These are phyloP conservation scores for Verticillium alfalfae DNA, from an alignment of 2,329 filamentous ascomycete genomes.

Conservation along the genomic window DNA sequence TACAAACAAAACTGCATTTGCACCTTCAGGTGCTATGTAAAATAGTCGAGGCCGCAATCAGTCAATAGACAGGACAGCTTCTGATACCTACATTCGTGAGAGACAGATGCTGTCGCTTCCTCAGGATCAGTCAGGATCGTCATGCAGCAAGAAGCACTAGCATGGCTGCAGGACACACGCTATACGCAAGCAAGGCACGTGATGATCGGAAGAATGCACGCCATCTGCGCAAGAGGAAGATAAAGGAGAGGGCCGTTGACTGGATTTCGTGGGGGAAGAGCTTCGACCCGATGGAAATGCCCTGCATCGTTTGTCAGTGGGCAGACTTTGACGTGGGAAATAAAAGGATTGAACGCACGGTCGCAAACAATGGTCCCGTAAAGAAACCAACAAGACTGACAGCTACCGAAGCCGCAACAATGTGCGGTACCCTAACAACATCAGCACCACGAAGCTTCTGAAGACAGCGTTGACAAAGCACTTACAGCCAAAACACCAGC, in stretches of 20 bases:
- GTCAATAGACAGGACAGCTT: too few species aligned
- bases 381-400: constrained; percentile 53
- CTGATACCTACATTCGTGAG: too few species aligned
- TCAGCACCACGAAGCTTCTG: neutral
- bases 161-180: too few species aligned
- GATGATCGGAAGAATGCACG: constrained; percentile 47
- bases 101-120: too few species aligned
- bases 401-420: constrained; percentile 44
- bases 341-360: constrained; percentile 26
- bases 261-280: constrained; percentile 34
- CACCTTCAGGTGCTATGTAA: too few species aligned
- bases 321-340: neutral
- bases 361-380: constrained; percentile 52
- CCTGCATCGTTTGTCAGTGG: constrained; percentile 21
- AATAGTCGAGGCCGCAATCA: too few species aligned
- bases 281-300: constrained; percentile 47
- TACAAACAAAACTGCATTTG: too few species aligned
- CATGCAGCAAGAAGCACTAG: constrained; percentile 37
- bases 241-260: constrained; percentile 34
- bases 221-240: constrained; percentile 52
- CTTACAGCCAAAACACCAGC: constrained; percentile 54
- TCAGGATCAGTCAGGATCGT: too few species aligned
- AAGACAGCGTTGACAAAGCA: constrained; percentile 1
- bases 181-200: constrained; percentile 19
- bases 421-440: constrained; percentile 29